Percentiles rank a stretch among this genome's conserved stretches.
Evolutionary conservation across 805 yeast species (phyloP).

Genomic region (Saitoella complicata): DNA sequence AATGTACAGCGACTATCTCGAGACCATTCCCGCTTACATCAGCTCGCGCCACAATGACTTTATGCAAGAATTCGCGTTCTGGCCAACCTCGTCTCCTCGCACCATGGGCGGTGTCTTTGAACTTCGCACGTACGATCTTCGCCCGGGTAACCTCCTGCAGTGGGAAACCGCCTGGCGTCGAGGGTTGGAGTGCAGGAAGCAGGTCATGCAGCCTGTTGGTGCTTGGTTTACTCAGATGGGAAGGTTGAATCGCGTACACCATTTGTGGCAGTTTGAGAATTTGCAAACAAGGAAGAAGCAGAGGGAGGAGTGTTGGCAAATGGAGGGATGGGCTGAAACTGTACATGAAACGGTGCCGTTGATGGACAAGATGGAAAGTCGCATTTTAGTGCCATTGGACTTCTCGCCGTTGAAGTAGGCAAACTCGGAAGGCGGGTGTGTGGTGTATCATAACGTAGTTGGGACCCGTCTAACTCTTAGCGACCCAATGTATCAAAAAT

Average conservation of each 20-base stretch:
- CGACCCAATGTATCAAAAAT: no score
- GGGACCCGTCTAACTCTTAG: no score
- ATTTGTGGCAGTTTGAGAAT: constrained; percentile 30
- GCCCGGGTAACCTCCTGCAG: constrained; percentile 27
- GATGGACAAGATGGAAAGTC: constrained; percentile 23
- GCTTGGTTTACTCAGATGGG: constrained; percentile 30
- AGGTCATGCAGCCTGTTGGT: constrained; percentile 32
- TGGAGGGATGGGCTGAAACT: constrained; percentile 31
- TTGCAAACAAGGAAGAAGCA: constrained; percentile 26
- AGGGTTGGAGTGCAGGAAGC: constrained; percentile 28
- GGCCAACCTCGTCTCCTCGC: constrained; percentile 30
- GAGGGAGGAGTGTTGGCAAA: constrained; percentile 28
- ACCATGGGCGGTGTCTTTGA: constrained; percentile 28
- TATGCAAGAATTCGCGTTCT: constrained; percentile 28
- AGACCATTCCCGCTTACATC: constrained; percentile 19
- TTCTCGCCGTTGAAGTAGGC: constrained; percentile 24
- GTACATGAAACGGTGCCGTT: constrained; percentile 28
- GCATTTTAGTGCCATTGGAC: constrained; percentile 25
- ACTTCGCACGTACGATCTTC: constrained; percentile 24
- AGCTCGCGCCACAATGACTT: constrained; percentile 21
- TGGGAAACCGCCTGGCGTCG: constrained; percentile 29
- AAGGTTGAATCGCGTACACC: constrained; percentile 26
- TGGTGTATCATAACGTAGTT: no score
- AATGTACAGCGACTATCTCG: constrained; percentile 14
- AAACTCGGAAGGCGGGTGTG: background rate